phyloP scores from a whole-genome alignment of 257 asterid genomes.

The Salvia rosmarinus region DNA sequence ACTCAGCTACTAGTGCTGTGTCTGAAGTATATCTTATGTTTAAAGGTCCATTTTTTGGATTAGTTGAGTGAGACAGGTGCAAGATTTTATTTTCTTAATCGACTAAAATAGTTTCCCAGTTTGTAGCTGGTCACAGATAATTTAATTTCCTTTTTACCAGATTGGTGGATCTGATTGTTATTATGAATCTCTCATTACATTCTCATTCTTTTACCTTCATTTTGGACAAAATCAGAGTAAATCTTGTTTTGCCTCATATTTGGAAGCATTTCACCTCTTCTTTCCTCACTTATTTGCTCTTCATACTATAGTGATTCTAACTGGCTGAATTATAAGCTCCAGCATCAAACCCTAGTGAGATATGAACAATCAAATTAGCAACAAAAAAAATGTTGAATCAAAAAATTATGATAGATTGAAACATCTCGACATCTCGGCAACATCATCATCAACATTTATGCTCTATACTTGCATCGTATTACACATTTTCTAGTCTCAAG shows the following conservation, averaged over 20 bases:
- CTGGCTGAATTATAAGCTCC: too few relatives aligned
- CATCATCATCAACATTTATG: too few relatives aligned
- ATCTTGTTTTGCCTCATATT: neutral
- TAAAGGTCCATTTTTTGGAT: neutral
- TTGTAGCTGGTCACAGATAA: neutral
- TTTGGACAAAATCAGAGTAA: neutral
- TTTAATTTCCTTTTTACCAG: neutral
- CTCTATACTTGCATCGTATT: neutral
- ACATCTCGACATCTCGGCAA: neutral
- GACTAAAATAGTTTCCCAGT: too few relatives aligned
- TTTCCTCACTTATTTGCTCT: neutral
- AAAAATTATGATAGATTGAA: too few relatives aligned
- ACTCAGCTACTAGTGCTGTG: neutral
- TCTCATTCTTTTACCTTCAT: neutral
- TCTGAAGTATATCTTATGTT: neutral
- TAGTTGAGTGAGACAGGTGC: neutral
- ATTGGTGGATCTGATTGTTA: neutral
- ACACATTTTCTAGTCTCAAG: too few relatives aligned
- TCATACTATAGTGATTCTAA: neutral
- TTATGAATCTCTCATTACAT: neutral
- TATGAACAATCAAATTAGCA: neutral
- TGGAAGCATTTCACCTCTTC: neutral
- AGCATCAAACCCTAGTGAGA: neutral
- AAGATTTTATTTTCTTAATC: neutral
- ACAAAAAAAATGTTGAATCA: neutral